phyloP scores from a whole-genome alignment of 169 alveolate species.

The Cryptosporidium viatorum region DNA sequence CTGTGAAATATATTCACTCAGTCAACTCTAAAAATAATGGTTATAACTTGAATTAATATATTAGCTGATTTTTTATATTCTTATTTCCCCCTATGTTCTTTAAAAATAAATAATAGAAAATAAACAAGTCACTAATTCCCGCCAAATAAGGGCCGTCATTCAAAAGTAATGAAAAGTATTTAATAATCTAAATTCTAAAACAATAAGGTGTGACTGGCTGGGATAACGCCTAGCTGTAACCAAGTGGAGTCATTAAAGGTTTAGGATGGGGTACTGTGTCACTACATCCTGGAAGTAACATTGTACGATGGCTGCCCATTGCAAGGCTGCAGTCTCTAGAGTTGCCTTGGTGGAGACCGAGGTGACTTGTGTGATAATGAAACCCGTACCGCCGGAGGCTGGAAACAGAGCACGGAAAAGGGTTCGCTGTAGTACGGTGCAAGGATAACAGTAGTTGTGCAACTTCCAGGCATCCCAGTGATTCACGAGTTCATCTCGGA shows the following conservation, averaged over 20 bases:
- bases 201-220: constrained; percentile 35
- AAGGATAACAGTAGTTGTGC: constrained; percentile 74
- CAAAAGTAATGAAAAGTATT: constrained; percentile 9
- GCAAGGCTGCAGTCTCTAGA: constrained; percentile 76
- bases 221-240: constrained; percentile 75
- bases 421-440: constrained; percentile 75
- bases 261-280: constrained; percentile 26
- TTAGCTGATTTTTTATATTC: neutral
- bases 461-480: constrained; percentile 22
- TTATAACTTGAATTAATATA: neutral
- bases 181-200: constrained; percentile 28
- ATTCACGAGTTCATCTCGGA: constrained; percentile 35
- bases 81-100: neutral
- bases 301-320: constrained; percentile 61
- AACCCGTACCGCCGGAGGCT: constrained; percentile 77
- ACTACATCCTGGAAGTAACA: constrained; percentile 1
- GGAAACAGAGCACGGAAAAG: constrained; percentile 77
- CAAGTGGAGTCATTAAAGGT: constrained; percentile 73
- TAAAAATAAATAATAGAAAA: too few relatives aligned
- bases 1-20: neutral
- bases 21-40: neutral
- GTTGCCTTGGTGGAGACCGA: constrained; percentile 62
- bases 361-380: constrained; percentile 73
- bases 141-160: constrained; percentile 61
- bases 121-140: constrained; percentile 3